Base-by-base conservation (phyloP, 2,329 filamentous ascomycete species). In the Karstenula rhodostoma region DNA sequence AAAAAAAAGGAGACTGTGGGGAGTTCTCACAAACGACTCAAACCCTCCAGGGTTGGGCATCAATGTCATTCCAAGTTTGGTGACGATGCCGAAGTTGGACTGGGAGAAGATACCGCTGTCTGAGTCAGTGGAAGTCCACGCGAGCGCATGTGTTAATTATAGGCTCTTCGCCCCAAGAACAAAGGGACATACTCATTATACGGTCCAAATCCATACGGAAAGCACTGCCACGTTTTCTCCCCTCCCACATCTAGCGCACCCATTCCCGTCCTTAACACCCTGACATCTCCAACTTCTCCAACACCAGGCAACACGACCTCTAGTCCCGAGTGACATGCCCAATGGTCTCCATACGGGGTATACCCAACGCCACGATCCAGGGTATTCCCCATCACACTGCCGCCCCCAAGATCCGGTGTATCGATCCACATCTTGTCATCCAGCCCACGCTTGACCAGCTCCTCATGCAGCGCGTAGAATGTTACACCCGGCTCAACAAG, bases 51-150 rank as follows among this genome's bases (percentile, higher is more conserved):
- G 67, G 46, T 69, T 68, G 4, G 65, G 67, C 67, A 69, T 69
- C 2, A 69, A 57, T 1, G 64, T 59, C 67, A 86, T 79, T 0
- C 84, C 85, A 79, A 87, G 83, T 70, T 87, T 86, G 3, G 73
- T 74, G 4, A 77, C 73, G 32, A 78, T 77, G 6, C 76, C 76
- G 15, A 75, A 67, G 37, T 75, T 76, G 1, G 68, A 70, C 50
- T 78, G 76, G 0, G 76, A 71, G 65, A 78, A 78, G 46, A 76
- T 73, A 25, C 74, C 76, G 59, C 61, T 66, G 37, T 23, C 7
- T 15, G 3, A 37, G 17, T 56, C 52, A 54, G 32, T 48, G 43
- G 33, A 35, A 35, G 33, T 9, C 1, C 33, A 35, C 33, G 15
- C 33, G 10, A 35, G 33, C 33, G 33, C 15, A 10, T 12, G 33